Evolutionary conservation across 2,329 filamentous ascomycete genomes (phyloP).

Genomic region (Emmonsia crescens): DNA sequence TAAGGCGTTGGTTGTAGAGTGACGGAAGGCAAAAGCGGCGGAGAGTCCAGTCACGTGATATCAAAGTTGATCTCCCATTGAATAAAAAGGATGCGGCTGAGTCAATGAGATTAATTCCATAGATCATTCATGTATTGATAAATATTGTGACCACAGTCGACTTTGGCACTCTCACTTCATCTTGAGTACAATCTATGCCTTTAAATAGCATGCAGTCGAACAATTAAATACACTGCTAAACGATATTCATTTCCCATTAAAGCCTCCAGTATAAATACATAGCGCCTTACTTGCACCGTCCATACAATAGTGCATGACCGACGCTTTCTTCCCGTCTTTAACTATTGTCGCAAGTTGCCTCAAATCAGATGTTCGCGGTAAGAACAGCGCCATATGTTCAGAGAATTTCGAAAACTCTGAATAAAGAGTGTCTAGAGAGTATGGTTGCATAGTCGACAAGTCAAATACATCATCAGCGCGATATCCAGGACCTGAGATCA

Average conservation of each 20-base stretch:
- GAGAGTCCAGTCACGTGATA: slow-evolving; percentile 1
- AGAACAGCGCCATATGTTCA: slow-evolving; percentile 57
- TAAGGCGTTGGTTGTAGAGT: neutral
- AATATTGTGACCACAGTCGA: neutral
- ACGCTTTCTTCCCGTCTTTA: slow-evolving; percentile 46
- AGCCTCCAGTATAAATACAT: slow-evolving; percentile 47
- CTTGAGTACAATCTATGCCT: neutral
- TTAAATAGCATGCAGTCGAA: neutral
- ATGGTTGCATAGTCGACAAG: slow-evolving; percentile 77
- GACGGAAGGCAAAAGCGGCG: neutral
- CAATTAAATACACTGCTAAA: neutral
- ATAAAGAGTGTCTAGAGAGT: slow-evolving; percentile 56
- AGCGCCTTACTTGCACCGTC: slow-evolving; percentile 73
- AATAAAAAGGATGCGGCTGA: neutral
- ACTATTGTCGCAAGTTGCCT: slow-evolving; percentile 57
- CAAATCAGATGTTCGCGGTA: slow-evolving; percentile 77
- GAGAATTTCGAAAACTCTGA: slow-evolving; percentile 46
- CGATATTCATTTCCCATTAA: neutral
- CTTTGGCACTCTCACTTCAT: neutral
- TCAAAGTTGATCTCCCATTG: neutral
- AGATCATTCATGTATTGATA: neutral
- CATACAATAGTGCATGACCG: slow-evolving; percentile 84
- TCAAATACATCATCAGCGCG: slow-evolving; percentile 63
- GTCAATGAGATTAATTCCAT: neutral
- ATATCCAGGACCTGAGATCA: slow-evolving; percentile 49